These are phyloP conservation scores for Neurospora tetrasperma DNA, from an alignment of 495 filamentous ascomycete genomes.

Conservation along the genomic window DNA sequence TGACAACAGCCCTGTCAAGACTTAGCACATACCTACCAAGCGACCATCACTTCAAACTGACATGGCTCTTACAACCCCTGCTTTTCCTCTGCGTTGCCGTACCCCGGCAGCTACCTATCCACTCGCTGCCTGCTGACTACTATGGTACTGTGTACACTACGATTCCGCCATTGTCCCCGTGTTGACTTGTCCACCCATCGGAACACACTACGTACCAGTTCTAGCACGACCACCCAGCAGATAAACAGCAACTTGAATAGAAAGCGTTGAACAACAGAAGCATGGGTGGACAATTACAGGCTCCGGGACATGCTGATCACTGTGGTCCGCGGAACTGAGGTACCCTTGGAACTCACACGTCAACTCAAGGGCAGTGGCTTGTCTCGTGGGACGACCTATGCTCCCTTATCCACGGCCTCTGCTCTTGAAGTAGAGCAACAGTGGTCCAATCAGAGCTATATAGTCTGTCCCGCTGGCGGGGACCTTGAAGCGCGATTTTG, in stretches of 20 bases:
- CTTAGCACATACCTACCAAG: constrained; percentile 15
- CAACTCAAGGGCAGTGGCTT: neutral
- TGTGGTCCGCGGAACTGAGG: neutral
- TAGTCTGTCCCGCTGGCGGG: neutral
- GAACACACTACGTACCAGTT: neutral
- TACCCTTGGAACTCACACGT: neutral
- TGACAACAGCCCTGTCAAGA: constrained; percentile 1
- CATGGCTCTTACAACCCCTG: constrained; percentile 11
- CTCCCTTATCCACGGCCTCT: neutral
- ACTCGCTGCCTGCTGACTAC: constrained; percentile 10
- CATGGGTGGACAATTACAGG: neutral
- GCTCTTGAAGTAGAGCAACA: neutral
- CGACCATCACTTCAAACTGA: constrained; percentile 8
- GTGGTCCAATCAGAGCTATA: neutral
- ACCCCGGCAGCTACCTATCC: constrained; percentile 15
- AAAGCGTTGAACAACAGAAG: neutral
- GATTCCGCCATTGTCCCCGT: neutral
- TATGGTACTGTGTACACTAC: neutral
- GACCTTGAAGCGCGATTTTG: neutral
- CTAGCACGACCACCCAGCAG: neutral
- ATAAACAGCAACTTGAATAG: neutral
- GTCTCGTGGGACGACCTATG: neutral
- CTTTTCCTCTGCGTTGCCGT: constrained; percentile 3
- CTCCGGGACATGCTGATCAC: neutral
- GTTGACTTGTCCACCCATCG: neutral